A percentile compares a stretch with the other conserved stretches of the same genome.
phyloP scores from a whole-genome alignment of 2,329 filamentous ascomycete genomes.

The Fonsecaea nubica region DNA sequence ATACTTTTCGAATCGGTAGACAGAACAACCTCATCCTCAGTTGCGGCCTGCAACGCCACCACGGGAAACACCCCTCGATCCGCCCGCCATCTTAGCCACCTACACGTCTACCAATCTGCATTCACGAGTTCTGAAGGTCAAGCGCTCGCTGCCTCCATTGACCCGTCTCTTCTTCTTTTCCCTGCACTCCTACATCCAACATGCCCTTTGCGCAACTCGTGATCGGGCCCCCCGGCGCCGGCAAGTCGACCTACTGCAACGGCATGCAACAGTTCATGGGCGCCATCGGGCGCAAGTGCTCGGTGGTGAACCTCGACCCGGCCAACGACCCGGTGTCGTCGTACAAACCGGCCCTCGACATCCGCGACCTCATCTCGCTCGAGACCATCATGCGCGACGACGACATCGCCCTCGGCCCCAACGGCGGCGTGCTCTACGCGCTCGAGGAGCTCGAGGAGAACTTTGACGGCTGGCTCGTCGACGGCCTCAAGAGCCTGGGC shows the following conservation, averaged over 20 bases:
- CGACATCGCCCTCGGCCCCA: conserved; percentile 74
- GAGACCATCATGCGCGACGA: conserved; percentile 96
- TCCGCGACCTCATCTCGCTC: conserved; percentile 83
- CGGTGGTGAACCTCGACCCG: conserved; percentile 93
- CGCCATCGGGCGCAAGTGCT: conserved; percentile 92
- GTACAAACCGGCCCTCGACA: conserved; percentile 88
- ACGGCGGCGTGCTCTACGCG: conserved; percentile 90
- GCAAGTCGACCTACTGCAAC: conserved; percentile 98
- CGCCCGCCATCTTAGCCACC: neutral
- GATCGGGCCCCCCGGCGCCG: conserved; percentile 90
- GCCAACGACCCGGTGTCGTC: conserved; percentile 81
- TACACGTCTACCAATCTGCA: neutral
- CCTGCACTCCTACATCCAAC: conserved; percentile 8
- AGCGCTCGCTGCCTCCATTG: too few relatives aligned
- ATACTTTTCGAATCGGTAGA: neutral
- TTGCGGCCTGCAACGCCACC: neutral
- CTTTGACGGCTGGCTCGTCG: conserved; percentile 85
- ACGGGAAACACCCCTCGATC: neutral
- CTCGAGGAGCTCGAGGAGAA: conserved; percentile 95
- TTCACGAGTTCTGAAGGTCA: neutral
- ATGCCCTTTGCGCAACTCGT: conserved; percentile 77
- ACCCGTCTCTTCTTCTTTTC: neutral
- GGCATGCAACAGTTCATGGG: conserved; percentile 99
- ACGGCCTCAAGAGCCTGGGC: conserved; percentile 76
- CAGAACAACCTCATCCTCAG: neutral